Conservation (phyloP, 1,284 basidiomycete genomes). For the Peniophora sp. region DNA sequence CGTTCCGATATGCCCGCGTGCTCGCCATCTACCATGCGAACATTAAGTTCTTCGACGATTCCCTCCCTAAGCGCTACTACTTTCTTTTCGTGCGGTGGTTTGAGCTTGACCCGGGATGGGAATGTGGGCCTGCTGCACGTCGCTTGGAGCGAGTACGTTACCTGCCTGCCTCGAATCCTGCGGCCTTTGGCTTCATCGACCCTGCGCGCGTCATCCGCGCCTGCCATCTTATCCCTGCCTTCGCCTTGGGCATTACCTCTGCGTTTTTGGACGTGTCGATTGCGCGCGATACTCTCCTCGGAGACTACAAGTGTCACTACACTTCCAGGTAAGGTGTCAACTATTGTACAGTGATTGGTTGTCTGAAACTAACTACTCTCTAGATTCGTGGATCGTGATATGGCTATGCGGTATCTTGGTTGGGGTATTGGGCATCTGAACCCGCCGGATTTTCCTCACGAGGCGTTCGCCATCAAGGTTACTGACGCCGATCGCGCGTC, state of each 20-base stretch:
- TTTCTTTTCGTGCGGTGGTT: neutral
- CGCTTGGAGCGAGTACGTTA: neutral
- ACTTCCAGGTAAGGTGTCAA: neutral
- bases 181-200: neutral
- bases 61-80: neutral
- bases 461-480: neutral
- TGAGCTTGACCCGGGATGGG: neutral
- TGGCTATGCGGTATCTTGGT: constrained; percentile 13
- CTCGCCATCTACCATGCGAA: neutral
- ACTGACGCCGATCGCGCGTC: neutral
- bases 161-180: neutral
- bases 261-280: neutral
- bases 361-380: neutral
- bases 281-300: neutral
- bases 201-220: neutral
- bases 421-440: constrained; percentile 12
- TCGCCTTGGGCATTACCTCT: neutral
- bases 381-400: constrained; percentile 14
- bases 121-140: neutral
- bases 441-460: neutral
- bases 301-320: neutral
- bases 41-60: neutral
- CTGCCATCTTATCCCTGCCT: neutral
- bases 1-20: neutral
- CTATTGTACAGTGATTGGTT: no score